A percentile compares a stretch with the other conserved stretches of the same genome.
These are phyloP conservation scores for Populus hybrid DNA, from an alignment of 441 rosid species.

Conservation along the genomic window DNA sequence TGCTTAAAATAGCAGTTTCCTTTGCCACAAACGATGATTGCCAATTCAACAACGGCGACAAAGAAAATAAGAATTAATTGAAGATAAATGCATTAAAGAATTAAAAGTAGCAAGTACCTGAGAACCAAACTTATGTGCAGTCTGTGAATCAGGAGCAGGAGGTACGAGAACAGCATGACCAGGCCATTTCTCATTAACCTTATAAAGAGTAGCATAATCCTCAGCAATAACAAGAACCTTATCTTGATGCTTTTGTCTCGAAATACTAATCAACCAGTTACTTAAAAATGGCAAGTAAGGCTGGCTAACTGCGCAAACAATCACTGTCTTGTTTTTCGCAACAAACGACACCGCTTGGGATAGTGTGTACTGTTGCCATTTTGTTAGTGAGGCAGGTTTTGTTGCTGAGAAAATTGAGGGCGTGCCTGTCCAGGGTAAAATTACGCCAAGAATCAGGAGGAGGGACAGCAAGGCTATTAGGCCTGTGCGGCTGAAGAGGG, in stretches of 20 bases:
- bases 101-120: slow-evolving; percentile 40
- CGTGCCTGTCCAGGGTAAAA: slow-evolving; percentile 60
- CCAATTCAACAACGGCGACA: neutral
- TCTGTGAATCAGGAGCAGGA: slow-evolving; percentile 69
- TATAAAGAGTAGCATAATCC: slow-evolving; percentile 79
- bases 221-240: slow-evolving; percentile 89
- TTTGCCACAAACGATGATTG: neutral
- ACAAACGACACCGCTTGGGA: slow-evolving; percentile 64
- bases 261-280: slow-evolving; percentile 84
- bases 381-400: slow-evolving; percentile 25
- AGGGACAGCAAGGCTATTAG: slow-evolving; percentile 50
- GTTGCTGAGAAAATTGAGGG: slow-evolving; percentile 35
- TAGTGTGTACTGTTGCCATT: slow-evolving; percentile 75
- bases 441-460: slow-evolving; percentile 56
- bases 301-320: slow-evolving; percentile 75
- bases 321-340: slow-evolving; percentile 72
- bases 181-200: slow-evolving; percentile 77
- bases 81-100: neutral
- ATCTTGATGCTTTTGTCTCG: slow-evolving; percentile 75
- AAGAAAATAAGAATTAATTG: neutral
- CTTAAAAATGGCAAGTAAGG: slow-evolving; percentile 79
- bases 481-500: slow-evolving; percentile 51
- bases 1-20: neutral
- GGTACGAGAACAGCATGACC: slow-evolving; percentile 93
- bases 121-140: slow-evolving; percentile 84